phyloP scores from a whole-genome alignment of 257 asterid species.

The Solanum chiquidenum region DNA sequence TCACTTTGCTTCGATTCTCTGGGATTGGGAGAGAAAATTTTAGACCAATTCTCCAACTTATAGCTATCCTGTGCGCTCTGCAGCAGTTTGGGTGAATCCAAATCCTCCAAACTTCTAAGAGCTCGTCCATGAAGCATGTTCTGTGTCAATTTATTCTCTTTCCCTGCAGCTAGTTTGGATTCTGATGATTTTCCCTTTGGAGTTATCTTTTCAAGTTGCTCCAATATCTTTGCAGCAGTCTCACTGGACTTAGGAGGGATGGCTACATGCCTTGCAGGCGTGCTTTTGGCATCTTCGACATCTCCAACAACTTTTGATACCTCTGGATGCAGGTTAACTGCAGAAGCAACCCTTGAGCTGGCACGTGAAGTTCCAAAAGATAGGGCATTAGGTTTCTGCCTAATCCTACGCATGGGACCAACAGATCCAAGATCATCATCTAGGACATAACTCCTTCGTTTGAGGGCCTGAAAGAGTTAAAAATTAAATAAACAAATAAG shows the following conservation, averaged over 20 bases:
- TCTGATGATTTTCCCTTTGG: slow-evolving; percentile 62
- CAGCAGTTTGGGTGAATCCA: slow-evolving; percentile 40
- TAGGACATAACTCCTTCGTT: slow-evolving; percentile 68
- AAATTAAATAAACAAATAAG: background rate
- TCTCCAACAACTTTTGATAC: slow-evolving; percentile 28
- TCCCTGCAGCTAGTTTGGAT: slow-evolving; percentile 30
- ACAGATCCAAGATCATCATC: slow-evolving; percentile 69
- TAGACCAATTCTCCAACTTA: slow-evolving; percentile 27
- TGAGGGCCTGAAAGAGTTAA: slow-evolving; percentile 42
- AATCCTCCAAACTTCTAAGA: slow-evolving; percentile 47
- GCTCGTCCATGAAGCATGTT: slow-evolving; percentile 51
- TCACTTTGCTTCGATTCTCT: slow-evolving; percentile 16
- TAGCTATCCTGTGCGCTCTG: slow-evolving; percentile 23
- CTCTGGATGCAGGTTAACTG: slow-evolving; percentile 19
- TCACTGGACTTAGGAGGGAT: slow-evolving; percentile 63
- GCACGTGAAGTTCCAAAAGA: slow-evolving; percentile 14
- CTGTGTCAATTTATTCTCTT: slow-evolving; percentile 37
- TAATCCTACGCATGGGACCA: slow-evolving; percentile 70
- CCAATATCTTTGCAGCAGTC: slow-evolving; percentile 74
- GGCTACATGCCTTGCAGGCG: slow-evolving; percentile 39
- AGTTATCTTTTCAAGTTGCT: slow-evolving; percentile 64
- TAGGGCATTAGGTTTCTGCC: slow-evolving; percentile 58
- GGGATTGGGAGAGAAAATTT: slow-evolving; percentile 13
- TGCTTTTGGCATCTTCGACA: slow-evolving; percentile 23
- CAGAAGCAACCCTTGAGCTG: slow-evolving; percentile 30